Evolutionary conservation across 2,329 filamentous ascomycete genomes (phyloP).

Genomic region (Albifimbria verrucaria): DNA sequence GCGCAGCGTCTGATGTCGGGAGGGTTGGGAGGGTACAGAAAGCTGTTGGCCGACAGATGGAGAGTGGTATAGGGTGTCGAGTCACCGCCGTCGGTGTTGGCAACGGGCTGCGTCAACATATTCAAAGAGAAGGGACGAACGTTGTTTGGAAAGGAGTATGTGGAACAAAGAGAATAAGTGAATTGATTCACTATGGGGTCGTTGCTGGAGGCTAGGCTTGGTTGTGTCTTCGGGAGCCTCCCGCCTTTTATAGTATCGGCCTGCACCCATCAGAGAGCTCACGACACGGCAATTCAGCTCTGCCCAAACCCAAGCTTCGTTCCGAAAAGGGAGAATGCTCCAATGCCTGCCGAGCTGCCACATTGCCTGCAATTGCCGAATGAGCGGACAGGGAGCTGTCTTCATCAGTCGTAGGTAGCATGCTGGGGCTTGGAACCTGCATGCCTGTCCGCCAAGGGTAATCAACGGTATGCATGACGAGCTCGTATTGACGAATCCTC

Average conservation of each 20-base stretch:
- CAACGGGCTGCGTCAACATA: not conserved
- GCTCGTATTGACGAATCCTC: not conserved
- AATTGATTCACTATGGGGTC: not conserved
- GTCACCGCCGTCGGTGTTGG: not conserved
- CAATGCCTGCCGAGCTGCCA: no score
- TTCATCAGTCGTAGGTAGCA: no score
- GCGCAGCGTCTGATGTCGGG: constrained; percentile 1
- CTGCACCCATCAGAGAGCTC: no score
- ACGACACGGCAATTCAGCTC: no score
- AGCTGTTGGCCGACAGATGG: not conserved
- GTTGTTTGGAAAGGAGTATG: not conserved
- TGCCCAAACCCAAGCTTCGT: no score
- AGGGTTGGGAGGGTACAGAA: constrained; percentile 1
- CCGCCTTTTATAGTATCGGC: no score
- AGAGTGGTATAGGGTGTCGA: not conserved
- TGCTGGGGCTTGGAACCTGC: not conserved
- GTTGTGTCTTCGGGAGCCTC: no score
- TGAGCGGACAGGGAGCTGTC: no score
- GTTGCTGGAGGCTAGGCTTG: no score
- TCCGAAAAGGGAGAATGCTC: no score
- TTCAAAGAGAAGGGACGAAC: not conserved
- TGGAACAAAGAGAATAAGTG: not conserved
- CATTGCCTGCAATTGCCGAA: no score
- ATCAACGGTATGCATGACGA: not conserved
- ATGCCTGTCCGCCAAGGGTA: not conserved